A percentile compares a stretch with the other conserved stretches of the same genome.
Evolutionary conservation across 495 filamentous ascomycete genomes (phyloP).

Genomic region (Penicillium chermesinum): DNA sequence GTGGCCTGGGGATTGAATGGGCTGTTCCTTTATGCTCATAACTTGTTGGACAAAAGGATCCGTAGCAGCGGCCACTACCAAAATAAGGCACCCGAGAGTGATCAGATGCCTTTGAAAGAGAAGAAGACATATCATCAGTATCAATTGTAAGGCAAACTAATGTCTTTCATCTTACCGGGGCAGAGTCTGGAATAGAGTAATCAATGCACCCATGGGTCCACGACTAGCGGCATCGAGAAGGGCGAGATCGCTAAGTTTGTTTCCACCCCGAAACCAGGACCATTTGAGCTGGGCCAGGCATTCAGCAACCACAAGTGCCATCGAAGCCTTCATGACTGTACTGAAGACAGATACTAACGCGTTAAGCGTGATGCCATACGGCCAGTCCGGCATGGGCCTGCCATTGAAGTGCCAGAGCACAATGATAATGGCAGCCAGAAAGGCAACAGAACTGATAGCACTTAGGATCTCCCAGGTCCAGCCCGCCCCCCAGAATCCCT

Average conservation of each 20-base stretch:
- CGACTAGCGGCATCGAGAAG: slow-evolving; percentile 41
- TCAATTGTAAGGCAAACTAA: no score
- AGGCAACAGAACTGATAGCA: slow-evolving; percentile 19
- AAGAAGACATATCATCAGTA: not conserved
- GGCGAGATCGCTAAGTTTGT: slow-evolving; percentile 37
- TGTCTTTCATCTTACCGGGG: slow-evolving; percentile 15
- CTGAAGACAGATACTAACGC: slow-evolving; percentile 40
- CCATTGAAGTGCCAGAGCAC: slow-evolving; percentile 37
- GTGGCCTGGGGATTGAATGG: slow-evolving; percentile 9
- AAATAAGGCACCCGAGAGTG: slow-evolving; percentile 32
- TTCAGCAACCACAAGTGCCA: slow-evolving; percentile 36
- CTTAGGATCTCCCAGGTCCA: slow-evolving; percentile 26
- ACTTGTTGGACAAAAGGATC: slow-evolving; percentile 45
- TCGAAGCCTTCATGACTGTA: slow-evolving; percentile 39
- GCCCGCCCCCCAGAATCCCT: slow-evolving; percentile 18
- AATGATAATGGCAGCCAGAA: slow-evolving; percentile 26
- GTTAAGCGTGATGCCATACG: slow-evolving; percentile 43
- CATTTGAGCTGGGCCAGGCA: slow-evolving; percentile 45
- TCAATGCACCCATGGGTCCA: slow-evolving; percentile 29
- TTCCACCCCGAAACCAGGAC: slow-evolving; percentile 41
- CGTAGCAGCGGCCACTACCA: slow-evolving; percentile 35
- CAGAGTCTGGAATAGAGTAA: slow-evolving; percentile 26
- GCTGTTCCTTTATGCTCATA: slow-evolving; percentile 26
- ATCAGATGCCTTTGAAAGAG: slow-evolving; percentile 30
- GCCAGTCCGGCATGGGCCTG: slow-evolving; percentile 36